Evolutionary conservation across 78 protist species (phyloP).

Genomic region (Salpingoeca rosetta): DNA sequence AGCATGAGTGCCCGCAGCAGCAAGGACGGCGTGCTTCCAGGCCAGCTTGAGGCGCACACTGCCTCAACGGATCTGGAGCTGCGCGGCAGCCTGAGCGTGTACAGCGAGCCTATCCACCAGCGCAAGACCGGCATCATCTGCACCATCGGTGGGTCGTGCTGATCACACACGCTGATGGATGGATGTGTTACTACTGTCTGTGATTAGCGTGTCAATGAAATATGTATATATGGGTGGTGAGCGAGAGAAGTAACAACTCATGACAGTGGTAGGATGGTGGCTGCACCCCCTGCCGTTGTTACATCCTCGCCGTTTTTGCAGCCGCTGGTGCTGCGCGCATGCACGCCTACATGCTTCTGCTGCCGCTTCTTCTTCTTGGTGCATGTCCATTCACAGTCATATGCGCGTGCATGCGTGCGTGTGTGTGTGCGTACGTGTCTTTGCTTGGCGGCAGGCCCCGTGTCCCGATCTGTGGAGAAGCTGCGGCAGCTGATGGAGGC

Average conservation of each 20-base stretch:
- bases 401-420: not conserved
- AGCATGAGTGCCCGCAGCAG: not conserved
- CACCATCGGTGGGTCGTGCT: constrained; percentile 21
- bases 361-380: too few species aligned
- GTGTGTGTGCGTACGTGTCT: not conserved
- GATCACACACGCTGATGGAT: too few species aligned
- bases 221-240: too few species aligned
- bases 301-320: not conserved
- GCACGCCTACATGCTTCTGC: too few species aligned
- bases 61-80: constrained; percentile 11
- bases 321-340: too few species aligned
- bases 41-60: not conserved
- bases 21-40: not conserved
- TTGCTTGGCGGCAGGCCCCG: constrained; percentile 16
- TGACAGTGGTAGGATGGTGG: too few species aligned
- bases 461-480: constrained; percentile 14
- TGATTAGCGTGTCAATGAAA: too few species aligned
- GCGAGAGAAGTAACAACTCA: too few species aligned
- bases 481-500: constrained; percentile 33
- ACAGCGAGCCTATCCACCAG: constrained; percentile 15
- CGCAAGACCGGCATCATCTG: constrained; percentile 45
- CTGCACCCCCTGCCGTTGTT: not conserved
- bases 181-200: too few species aligned
- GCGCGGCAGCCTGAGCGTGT: constrained; percentile 7
- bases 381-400: not conserved